Percentiles rank a stretch among this genome's conserved stretches.
These are phyloP conservation scores for Xylaria palmicola DNA, from an alignment of 495 filamentous ascomycete genomes.

Conservation along the genomic window DNA sequence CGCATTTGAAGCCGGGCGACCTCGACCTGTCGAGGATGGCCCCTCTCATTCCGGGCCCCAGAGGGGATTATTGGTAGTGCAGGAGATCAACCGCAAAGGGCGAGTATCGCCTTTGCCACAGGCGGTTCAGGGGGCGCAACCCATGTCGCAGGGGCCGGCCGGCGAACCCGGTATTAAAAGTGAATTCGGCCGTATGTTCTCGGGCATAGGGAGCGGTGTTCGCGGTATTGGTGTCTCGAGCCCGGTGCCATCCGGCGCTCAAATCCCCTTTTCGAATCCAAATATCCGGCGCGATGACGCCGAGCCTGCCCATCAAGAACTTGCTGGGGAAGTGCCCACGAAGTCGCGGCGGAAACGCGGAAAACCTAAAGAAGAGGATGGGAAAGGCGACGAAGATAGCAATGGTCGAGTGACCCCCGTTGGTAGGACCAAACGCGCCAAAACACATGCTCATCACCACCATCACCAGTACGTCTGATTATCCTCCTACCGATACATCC, in stretches of 20 bases:
- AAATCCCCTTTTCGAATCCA: constrained; percentile 42
- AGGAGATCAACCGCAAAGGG: constrained; percentile 64
- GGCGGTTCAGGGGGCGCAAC: constrained; percentile 88
- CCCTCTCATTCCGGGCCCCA: constrained; percentile 45
- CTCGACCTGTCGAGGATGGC: constrained; percentile 58
- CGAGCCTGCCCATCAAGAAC: constrained; percentile 37
- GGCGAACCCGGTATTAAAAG: constrained; percentile 85
- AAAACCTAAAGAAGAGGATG: constrained; percentile 60
- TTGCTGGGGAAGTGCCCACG: constrained; percentile 25
- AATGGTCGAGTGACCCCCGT: constrained; percentile 52
- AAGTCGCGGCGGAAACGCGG: constrained; percentile 55
- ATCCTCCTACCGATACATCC: constrained; percentile 7
- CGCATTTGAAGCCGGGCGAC: constrained; percentile 39
- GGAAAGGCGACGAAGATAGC: constrained; percentile 58
- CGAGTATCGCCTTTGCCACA: constrained; percentile 80
- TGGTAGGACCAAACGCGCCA: constrained; percentile 57
- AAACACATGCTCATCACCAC: constrained; percentile 61
- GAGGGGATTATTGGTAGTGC: constrained; percentile 54
- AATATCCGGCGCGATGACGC: constrained; percentile 46
- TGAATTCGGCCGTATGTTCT: constrained; percentile 89
- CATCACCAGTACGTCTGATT: constrained; percentile 55
- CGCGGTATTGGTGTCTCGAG: constrained; percentile 55
- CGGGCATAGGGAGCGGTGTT: constrained; percentile 83
- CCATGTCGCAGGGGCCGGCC: constrained; percentile 67
- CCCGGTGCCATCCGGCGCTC: constrained; percentile 48